These are phyloP conservation scores for Suillus luteus DNA, from an alignment of 768 basidiomycete genomes.

Conservation along the genomic window DNA sequence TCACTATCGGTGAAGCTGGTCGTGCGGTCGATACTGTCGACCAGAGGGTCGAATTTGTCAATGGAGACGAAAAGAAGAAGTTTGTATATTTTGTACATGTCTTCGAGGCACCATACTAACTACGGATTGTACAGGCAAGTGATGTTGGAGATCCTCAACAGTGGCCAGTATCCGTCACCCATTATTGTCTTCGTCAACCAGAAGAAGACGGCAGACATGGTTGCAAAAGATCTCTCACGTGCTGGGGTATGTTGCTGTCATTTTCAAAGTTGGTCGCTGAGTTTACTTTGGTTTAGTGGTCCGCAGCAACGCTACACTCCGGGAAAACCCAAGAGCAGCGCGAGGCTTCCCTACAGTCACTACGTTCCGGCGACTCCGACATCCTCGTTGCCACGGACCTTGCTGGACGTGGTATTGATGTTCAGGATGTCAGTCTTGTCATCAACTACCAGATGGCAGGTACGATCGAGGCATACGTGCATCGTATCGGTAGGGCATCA, in stretches of 20 bases:
- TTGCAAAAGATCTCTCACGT: constrained; percentile 90
- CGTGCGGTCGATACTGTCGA: constrained; percentile 98
- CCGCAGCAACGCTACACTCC: constrained; percentile 88
- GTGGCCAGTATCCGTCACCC: constrained; percentile 77
- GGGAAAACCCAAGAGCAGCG: constrained; percentile 98
- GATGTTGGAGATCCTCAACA: constrained; percentile 91
- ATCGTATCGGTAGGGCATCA: constrained; percentile 81
- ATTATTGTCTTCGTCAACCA: constrained; percentile 99
- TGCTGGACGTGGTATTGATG: constrained; percentile 98
- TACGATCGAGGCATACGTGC: constrained; percentile 96
- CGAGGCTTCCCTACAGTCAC: constrained; percentile 84
- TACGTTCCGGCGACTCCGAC: constrained; percentile 85
- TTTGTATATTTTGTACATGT: constrained; percentile 38
- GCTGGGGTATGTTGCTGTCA: constrained; percentile 66
- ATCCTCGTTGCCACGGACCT: constrained; percentile 96
- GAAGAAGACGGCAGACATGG: constrained; percentile 99
- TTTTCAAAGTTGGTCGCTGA: constrained; percentile 5
- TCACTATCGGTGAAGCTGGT: constrained; percentile 98
- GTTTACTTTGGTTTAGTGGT: constrained; percentile 60
- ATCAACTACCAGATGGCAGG: constrained; percentile 98
- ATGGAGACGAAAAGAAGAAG: constrained; percentile 97
- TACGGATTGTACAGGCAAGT: constrained; percentile 54
- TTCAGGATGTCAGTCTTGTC: constrained; percentile 93
- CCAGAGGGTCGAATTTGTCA: constrained; percentile 92
- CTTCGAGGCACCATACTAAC: constrained; percentile 16